phyloP scores from a whole-genome alignment of 352 stramenopile species.

The Pythium aquatile region DNA sequence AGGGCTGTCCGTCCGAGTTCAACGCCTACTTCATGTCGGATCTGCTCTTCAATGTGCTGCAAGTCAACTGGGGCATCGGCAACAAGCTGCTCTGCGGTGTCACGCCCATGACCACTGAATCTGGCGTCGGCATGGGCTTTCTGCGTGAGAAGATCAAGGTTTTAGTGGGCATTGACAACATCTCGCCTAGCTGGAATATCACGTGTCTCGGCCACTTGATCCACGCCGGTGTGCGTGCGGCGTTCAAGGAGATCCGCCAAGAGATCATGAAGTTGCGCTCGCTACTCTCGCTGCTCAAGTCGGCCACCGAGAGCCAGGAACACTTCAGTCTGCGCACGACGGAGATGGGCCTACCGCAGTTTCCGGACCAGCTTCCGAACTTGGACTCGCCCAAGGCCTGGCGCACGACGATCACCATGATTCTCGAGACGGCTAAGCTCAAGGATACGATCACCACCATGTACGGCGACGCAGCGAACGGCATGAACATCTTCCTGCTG shows the following conservation, averaged over 20 bases:
- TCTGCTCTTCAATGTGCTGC: slow-evolving; percentile 75
- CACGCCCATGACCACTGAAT: slow-evolving; percentile 58
- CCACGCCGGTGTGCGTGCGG: slow-evolving; percentile 56
- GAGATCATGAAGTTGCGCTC: slow-evolving; percentile 78
- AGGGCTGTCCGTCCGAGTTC: slow-evolving; percentile 65
- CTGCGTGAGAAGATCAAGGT: slow-evolving; percentile 79
- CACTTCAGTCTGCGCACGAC: slow-evolving; percentile 68
- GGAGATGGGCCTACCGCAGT: slow-evolving; percentile 60
- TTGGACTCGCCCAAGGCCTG: slow-evolving; percentile 70
- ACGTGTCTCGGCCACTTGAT: slow-evolving; percentile 75
- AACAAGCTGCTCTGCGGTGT: slow-evolving; percentile 74
- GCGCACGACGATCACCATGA: slow-evolving; percentile 71
- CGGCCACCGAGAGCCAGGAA: slow-evolving; percentile 66
- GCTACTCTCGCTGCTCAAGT: slow-evolving; percentile 69
- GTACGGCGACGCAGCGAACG: slow-evolving; percentile 60
- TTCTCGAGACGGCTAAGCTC: slow-evolving; percentile 71
- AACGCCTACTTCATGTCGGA: slow-evolving; percentile 80
- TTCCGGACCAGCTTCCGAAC: slow-evolving; percentile 60
- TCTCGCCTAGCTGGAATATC: slow-evolving; percentile 72
- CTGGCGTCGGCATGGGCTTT: slow-evolving; percentile 68
- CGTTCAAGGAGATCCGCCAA: slow-evolving; percentile 69
- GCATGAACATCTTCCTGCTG: slow-evolving; percentile 74
- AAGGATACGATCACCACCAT: slow-evolving; percentile 74
- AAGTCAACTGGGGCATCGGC: slow-evolving; percentile 74
- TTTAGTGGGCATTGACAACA: slow-evolving; percentile 71